A percentile compares a stretch with the other conserved stretches of the same genome.
Conservation (phyloP, 2,329 filamentous ascomycete genomes). For the Coniella lustricola region DNA sequence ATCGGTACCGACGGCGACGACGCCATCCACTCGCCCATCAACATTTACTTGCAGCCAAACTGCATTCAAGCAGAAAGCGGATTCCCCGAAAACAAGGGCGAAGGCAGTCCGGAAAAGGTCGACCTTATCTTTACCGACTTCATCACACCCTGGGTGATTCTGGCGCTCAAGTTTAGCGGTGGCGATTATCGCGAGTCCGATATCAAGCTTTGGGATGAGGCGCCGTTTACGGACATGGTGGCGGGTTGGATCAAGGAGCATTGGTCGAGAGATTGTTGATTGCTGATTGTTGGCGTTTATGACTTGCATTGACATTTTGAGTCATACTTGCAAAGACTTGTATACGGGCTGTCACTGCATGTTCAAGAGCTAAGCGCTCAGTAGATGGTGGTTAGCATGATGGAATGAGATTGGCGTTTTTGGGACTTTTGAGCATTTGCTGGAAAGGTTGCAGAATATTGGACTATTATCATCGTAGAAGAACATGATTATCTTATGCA, state of each 20-base stretch:
- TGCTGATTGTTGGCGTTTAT: no score
- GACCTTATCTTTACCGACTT: conserved; percentile 92
- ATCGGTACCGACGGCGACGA: conserved; percentile 81
- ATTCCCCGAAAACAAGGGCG: conserved; percentile 53
- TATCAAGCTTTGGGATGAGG: conserved; percentile 45
- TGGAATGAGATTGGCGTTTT: neutral
- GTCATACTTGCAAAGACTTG: no score
- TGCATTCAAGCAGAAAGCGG: conserved; percentile 64
- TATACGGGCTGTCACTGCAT: neutral
- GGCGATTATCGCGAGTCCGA: conserved; percentile 42
- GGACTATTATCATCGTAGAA: no score
- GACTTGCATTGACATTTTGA: no score
- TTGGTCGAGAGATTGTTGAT: conserved; percentile 44
- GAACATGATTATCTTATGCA: no score
- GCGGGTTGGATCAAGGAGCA: conserved; percentile 51
- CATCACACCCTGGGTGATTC: conserved; percentile 72
- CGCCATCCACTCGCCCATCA: conserved; percentile 69
- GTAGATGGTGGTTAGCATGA: neutral
- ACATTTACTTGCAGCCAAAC: conserved; percentile 75
- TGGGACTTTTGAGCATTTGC: no score
- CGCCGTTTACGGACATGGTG: conserved; percentile 49
- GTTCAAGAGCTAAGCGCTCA: conserved; percentile 1
- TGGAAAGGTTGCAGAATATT: no score
- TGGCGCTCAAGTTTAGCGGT: conserved; percentile 60
- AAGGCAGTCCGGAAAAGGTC: conserved; percentile 59